phyloP scores from a whole-genome alignment of 163 green algal species.

The Picocystis sp. region DNA sequence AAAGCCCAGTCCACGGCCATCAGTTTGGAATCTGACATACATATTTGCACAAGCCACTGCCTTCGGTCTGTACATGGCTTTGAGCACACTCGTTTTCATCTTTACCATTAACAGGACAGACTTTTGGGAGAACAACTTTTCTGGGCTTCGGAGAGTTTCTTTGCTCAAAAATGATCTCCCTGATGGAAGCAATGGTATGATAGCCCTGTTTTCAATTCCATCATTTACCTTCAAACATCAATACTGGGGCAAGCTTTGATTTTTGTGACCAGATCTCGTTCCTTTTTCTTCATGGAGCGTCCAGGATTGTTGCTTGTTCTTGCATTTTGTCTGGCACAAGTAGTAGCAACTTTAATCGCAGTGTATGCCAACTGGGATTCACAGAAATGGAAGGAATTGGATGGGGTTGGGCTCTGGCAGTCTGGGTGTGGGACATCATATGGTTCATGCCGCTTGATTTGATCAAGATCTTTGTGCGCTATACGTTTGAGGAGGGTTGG shows the following conservation, averaged over 20 bases:
- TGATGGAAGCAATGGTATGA: too few relatives aligned
- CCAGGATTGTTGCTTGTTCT: conserved; percentile 12
- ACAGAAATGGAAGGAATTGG: conserved; percentile 4
- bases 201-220: background rate
- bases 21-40: conserved; percentile 16
- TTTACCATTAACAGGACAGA: conserved; percentile 11
- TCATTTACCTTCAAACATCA: conserved; percentile 13
- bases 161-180: too few relatives aligned
- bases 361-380: conserved; percentile 22
- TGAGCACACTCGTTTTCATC: conserved; percentile 18
- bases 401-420: conserved; percentile 15
- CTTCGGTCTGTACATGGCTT: conserved; percentile 13
- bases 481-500: too few relatives aligned
- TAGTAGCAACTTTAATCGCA: conserved; percentile 17
- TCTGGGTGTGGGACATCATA: conserved; percentile 15
- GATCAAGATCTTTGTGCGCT: conserved; percentile 15
- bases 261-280: conserved; percentile 19
- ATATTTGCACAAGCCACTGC: conserved; percentile 13
- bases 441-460: conserved; percentile 18
- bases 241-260: conserved; percentile 20
- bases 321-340: conserved; percentile 14
- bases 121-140: conserved; percentile 11
- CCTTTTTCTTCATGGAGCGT: conserved; percentile 16
- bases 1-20: conserved; percentile 9
- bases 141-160: too few relatives aligned